A percentile compares a stretch with the other conserved stretches of the same genome.
These are phyloP conservation scores for Blastobotrys illinoisensis DNA, from an alignment of 1,139 yeast genomes.

Conservation along the genomic window DNA sequence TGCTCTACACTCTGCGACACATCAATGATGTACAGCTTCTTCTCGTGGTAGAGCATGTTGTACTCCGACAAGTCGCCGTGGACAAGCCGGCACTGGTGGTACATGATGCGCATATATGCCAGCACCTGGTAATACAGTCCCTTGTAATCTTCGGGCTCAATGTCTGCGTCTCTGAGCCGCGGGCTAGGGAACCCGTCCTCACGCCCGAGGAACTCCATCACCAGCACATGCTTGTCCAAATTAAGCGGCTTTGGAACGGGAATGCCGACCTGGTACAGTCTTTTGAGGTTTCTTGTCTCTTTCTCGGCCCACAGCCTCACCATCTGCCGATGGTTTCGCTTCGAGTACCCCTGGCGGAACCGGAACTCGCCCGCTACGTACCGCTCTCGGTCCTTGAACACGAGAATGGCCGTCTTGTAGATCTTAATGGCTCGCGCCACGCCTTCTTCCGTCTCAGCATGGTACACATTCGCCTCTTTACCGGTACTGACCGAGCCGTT, in stretches of 20 bases:
- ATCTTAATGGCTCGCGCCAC: constrained; percentile 73
- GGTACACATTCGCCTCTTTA: constrained; percentile 96
- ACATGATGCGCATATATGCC: constrained; percentile 79
- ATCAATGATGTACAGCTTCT: constrained; percentile 79
- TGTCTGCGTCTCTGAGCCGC: constrained; percentile 65
- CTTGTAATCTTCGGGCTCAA: constrained; percentile 50
- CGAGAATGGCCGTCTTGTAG: constrained; percentile 91
- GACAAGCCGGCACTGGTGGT: constrained; percentile 80
- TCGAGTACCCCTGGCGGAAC: constrained; percentile 75
- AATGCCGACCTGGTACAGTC: constrained; percentile 71
- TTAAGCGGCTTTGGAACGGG: constrained; percentile 92
- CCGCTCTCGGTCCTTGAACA: constrained; percentile 91
- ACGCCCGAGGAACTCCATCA: constrained; percentile 88
- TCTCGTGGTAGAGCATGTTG: constrained; percentile 78
- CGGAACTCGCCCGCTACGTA: constrained; percentile 96
- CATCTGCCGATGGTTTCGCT: constrained; percentile 95
- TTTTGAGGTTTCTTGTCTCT: constrained; percentile 85
- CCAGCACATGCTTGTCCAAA: constrained; percentile 81
- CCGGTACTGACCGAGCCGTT: constrained; percentile 97
- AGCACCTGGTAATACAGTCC: constrained; percentile 72
- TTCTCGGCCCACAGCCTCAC: constrained; percentile 98
- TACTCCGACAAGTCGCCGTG: constrained; percentile 98
- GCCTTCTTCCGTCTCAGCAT: constrained; percentile 69
- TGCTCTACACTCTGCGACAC: constrained; percentile 98
- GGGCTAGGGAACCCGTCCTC: constrained; percentile 76